phyloP scores from a whole-genome alignment of 257 asterid species.

The Solanum bukasovii region DNA sequence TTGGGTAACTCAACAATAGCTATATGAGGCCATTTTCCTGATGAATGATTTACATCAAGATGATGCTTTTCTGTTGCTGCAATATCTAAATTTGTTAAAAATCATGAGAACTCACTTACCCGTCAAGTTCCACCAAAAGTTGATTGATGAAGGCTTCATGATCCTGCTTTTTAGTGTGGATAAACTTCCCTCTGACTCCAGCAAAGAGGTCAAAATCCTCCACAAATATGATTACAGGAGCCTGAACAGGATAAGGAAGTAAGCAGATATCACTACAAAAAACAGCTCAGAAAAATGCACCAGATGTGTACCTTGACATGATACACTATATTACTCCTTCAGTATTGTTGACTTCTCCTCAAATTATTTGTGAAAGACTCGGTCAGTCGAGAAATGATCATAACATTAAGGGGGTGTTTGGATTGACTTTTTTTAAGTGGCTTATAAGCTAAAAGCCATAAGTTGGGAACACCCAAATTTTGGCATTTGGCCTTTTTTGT shows the following conservation, averaged over 20 bases:
- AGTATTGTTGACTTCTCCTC: neutral
- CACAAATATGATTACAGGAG: conserved; percentile 96
- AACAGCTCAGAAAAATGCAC: neutral
- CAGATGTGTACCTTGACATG: neutral
- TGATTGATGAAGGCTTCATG: conserved; percentile 99
- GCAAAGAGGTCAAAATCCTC: conserved; percentile 98
- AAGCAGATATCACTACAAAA: conserved; percentile 12
- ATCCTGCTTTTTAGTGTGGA: conserved; percentile 87
- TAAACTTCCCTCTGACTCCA: conserved; percentile 89
- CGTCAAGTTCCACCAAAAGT: conserved; percentile 96
- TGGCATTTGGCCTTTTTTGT: neutral
- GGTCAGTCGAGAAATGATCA: neutral
- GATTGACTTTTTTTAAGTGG: neutral
- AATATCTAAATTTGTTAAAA: neutral
- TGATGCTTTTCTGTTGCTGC: neutral
- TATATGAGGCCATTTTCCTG: neutral
- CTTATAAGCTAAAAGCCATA: neutral
- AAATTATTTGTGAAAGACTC: neutral
- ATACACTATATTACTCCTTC: neutral
- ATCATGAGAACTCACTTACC: conserved; percentile 33
- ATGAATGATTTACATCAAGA: neutral
- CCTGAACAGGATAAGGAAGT: conserved; percentile 36
- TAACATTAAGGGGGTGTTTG: neutral
- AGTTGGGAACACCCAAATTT: neutral
- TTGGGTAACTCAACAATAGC: neutral